phyloP scores from a whole-genome alignment of 2,329 filamentous ascomycete species.

The Aspergillus hortae region DNA sequence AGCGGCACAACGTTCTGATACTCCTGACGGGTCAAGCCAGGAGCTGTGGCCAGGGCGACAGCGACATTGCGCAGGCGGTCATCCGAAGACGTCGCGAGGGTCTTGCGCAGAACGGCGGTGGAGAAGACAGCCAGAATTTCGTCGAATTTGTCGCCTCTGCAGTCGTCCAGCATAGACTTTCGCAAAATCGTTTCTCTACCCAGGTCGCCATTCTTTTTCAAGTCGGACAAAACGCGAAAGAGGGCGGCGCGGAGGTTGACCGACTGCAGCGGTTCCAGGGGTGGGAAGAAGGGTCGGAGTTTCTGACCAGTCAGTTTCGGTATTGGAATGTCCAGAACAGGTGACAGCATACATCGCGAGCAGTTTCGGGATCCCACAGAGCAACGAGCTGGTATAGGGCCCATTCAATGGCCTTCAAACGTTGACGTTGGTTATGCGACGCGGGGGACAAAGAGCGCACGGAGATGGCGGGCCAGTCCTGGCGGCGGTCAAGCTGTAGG shows the following conservation, averaged over 20 bases:
- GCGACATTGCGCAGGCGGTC: constrained; percentile 48
- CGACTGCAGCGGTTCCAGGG: constrained; percentile 84
- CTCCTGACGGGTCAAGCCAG: constrained; percentile 27
- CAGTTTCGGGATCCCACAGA: constrained; percentile 75
- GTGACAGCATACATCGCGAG: constrained; percentile 59
- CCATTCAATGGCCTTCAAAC: constrained; percentile 84
- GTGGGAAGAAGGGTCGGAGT: constrained; percentile 85
- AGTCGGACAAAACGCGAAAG: constrained; percentile 73
- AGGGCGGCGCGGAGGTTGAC: constrained; percentile 83
- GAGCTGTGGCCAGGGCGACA: constrained; percentile 55
- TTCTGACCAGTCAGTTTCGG: constrained; percentile 54
- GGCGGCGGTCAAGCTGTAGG: constrained; percentile 69
- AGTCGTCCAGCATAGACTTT: constrained; percentile 96
- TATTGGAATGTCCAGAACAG: background rate
- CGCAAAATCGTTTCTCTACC: constrained; percentile 76
- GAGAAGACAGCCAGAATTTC: constrained; percentile 84
- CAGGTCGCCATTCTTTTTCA: constrained; percentile 82
- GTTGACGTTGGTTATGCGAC: constrained; percentile 72
- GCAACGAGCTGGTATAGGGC: constrained; percentile 81
- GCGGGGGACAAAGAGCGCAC: constrained; percentile 67
- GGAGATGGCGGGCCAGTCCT: constrained; percentile 78
- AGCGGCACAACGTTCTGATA: constrained; percentile 56
- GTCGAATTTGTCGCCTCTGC: constrained; percentile 84
- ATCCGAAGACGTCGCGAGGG: constrained; percentile 45
- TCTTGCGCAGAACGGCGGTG: constrained; percentile 72